Percentiles rank a stretch among this genome's conserved stretches.
These are phyloP conservation scores for Kwoniella botswanensis DNA, from an alignment of 768 basidiomycete species.

Conservation along the genomic window DNA sequence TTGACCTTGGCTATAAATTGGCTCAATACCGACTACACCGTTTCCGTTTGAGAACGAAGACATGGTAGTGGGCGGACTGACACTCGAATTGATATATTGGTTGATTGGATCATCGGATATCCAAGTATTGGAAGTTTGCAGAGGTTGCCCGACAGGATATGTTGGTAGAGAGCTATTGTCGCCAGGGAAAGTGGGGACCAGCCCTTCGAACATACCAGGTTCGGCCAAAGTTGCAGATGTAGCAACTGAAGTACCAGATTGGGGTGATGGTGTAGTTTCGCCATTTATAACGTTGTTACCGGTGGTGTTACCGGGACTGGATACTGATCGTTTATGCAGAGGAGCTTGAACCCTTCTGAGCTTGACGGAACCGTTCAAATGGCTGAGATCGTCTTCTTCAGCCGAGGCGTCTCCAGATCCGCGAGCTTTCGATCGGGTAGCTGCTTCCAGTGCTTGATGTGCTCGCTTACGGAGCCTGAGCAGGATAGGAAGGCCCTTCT, in stretches of 20 bases:
- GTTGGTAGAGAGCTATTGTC: constrained; percentile 2
- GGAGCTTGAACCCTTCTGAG: constrained; percentile 39
- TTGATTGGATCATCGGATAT: constrained; percentile 22
- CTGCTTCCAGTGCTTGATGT: constrained; percentile 40
- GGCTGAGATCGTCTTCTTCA: constrained; percentile 54
- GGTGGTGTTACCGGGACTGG: constrained; percentile 11
- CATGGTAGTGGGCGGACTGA: constrained; percentile 13
- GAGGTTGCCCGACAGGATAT: constrained; percentile 6
- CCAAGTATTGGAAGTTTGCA: constrained; percentile 12
- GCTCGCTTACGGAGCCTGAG: constrained; percentile 50
- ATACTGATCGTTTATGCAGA: constrained; percentile 13
- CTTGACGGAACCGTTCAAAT: constrained; percentile 42
- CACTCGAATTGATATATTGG: constrained; percentile 16
- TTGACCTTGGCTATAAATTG: constrained; percentile 5
- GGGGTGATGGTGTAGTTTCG: constrained; percentile 25
- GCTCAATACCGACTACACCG: not conserved
- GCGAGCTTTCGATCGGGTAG: constrained; percentile 16
- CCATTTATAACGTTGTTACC: constrained; percentile 1
- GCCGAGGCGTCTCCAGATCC: not conserved
- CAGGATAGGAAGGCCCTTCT: constrained; percentile 52
- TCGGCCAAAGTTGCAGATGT: constrained; percentile 38
- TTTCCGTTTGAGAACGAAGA: not conserved
- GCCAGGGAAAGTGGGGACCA: constrained; percentile 34
- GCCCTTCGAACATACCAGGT: constrained; percentile 32
- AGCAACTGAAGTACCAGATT: constrained; percentile 21